Conservation (phyloP, 805 yeast species). For the Ogataea thermomethanolica region DNA sequence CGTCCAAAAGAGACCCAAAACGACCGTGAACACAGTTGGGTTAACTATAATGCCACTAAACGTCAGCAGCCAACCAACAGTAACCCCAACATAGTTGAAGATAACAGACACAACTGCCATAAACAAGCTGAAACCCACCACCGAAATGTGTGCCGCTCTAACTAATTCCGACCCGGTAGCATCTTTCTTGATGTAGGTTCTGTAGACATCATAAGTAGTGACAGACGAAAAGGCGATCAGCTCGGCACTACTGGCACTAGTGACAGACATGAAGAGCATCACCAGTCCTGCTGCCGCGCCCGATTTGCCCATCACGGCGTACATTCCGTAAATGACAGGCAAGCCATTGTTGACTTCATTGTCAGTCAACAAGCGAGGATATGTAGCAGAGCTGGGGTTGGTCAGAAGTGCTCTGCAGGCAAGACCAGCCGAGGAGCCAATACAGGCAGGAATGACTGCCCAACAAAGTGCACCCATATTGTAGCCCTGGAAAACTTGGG, state of each 20-base stretch:
- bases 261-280: slow-evolving; percentile 38
- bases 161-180: slow-evolving; percentile 43
- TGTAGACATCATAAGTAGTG: slow-evolving; percentile 45
- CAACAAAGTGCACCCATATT: slow-evolving; percentile 30
- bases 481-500: slow-evolving; percentile 38
- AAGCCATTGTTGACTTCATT: slow-evolving; percentile 33
- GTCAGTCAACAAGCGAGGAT: slow-evolving; percentile 32
- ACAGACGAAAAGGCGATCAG: slow-evolving; percentile 39
- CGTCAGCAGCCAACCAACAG: slow-evolving; percentile 32
- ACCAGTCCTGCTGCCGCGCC: slow-evolving; percentile 34
- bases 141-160: slow-evolving; percentile 40
- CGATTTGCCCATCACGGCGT: slow-evolving; percentile 33
- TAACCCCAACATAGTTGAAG: slow-evolving; percentile 34
- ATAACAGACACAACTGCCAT: slow-evolving; percentile 39
- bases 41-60: slow-evolving; percentile 5
- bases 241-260: slow-evolving; percentile 41
- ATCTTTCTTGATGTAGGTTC: slow-evolving; percentile 39
- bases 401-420: slow-evolving; percentile 32
- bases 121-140: slow-evolving; percentile 37
- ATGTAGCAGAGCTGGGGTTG: slow-evolving; percentile 31
- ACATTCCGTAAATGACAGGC: slow-evolving; percentile 32
- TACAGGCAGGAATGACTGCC: slow-evolving; percentile 31
- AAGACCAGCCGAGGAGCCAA: slow-evolving; percentile 36
- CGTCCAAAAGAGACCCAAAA: slow-evolving; percentile 34
- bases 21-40: slow-evolving; percentile 38